Base-by-base conservation (phyloP, 2,329 filamentous ascomycete genomes). In the Pyrenophora tritici-repentis region DNA sequence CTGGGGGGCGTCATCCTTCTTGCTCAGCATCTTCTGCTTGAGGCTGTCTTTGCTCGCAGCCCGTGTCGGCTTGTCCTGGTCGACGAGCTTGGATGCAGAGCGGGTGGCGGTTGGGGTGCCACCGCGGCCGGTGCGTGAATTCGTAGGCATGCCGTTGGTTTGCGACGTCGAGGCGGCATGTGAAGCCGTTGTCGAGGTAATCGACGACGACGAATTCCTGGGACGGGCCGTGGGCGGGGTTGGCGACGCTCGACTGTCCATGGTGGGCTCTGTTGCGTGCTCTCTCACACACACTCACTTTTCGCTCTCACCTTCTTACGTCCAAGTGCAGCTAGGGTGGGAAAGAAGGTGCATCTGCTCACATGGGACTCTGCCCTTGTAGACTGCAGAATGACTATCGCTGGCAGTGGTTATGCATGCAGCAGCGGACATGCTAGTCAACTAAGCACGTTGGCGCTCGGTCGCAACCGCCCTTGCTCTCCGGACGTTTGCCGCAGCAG, bases 31-130 rank as follows among this genome's bases (percentile, higher is more conserved):
- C 63, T 73, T 74, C 55, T 70, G 66, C 59, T 67, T 72, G 42
- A 75, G 71, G 66, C 71, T 73, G 62, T 73, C 70, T 47, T 67
- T 73, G 62, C 71, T 74, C 33, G 70, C 59, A 9, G 70, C 63
- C 35, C 71, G 66, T 18, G 44, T 29, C 31, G 67, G 64, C 42
- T 61, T 63, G 33, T 73, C 66, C 42, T 53, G 56, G 29, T 71
- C 68, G 53, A 45, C 57, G 32, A 65, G 62, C 57, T 72, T 69
- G 29, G 61, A 53, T 16, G 69, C 55, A 14, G 68, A 62, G 7
- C 63, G 66, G 56, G 59, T 66, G 34, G 63, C 53, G 7, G 62
- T 66, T 7, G 66, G 66, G 3, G 70, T 66, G 46, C 50, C 57
- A 31, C 65, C 67, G 20, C 68, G 63, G 50, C 51, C 55, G 8